Evolutionary conservation across 305 asterid genomes (phyloP).

Genomic region (Caryopteris hybrid): DNA sequence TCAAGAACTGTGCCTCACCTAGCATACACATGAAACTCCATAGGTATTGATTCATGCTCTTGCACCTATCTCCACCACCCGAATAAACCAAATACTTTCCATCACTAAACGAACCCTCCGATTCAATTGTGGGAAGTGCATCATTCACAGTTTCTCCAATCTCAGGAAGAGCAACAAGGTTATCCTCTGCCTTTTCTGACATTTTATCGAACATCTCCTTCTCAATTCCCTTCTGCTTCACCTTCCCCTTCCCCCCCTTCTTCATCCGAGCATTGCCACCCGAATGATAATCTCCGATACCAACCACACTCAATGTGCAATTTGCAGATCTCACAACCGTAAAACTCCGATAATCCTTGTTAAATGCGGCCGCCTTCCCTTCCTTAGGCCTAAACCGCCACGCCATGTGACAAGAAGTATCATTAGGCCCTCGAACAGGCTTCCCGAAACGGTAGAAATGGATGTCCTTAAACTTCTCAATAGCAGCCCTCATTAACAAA

Average conservation of each 20-base stretch:
- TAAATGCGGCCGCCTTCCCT: conserved; percentile 49
- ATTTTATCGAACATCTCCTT: conserved; percentile 42
- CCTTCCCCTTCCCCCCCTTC: conserved; percentile 31
- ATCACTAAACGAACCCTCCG: conserved; percentile 48
- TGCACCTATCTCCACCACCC: conserved; percentile 87
- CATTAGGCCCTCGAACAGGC: conserved; percentile 63
- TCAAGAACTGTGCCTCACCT: conserved; percentile 87
- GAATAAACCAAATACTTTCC: conserved; percentile 68
- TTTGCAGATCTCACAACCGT: conserved; percentile 44
- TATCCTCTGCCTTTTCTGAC: conserved; percentile 15
- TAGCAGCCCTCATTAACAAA: conserved; percentile 66
- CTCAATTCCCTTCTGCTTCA: conserved; percentile 24
- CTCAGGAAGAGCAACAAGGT: conserved; percentile 32
- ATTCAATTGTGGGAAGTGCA: conserved; percentile 44
- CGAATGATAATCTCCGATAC: conserved; percentile 76
- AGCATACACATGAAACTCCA: conserved; percentile 85
- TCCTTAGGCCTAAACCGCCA: conserved; percentile 84
- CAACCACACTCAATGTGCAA: conserved; percentile 60
- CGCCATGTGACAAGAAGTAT: conserved; percentile 82
- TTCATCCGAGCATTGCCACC: conserved; percentile 84
- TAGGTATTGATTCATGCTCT: conserved; percentile 69
- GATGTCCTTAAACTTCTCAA: conserved; percentile 60
- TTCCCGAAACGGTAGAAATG: conserved; percentile 77
- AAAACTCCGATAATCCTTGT: conserved; percentile 74
- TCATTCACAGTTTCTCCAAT: conserved; percentile 61